Percentiles rank a stretch among this genome's conserved stretches.
phyloP scores from a whole-genome alignment of 1,139 yeast genomes.

The Taiozyma onychis region DNA sequence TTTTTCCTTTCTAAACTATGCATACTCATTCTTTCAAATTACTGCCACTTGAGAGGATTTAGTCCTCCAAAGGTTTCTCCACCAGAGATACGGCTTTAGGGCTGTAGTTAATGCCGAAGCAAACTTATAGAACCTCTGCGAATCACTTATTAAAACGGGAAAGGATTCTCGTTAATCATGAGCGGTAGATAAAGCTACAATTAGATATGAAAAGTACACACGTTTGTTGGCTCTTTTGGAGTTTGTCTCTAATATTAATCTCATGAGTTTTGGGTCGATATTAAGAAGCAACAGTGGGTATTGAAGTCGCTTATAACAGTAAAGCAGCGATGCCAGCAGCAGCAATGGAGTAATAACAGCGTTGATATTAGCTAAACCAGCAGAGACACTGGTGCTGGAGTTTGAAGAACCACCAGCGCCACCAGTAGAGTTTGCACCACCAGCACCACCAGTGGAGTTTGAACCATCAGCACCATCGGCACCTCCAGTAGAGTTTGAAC shows the following conservation, averaged over 20 bases:
- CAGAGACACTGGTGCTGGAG: slow-evolving; percentile 9
- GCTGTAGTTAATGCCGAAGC: no score
- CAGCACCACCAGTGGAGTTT: not conserved
- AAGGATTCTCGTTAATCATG: no score
- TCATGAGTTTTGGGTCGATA: not conserved
- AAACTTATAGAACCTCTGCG: no score
- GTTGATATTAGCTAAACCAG: slow-evolving; percentile 15
- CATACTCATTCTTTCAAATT: no score
- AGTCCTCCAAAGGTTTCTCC: no score
- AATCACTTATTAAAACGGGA: no score
- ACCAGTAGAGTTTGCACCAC: not conserved
- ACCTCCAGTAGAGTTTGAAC: not conserved
- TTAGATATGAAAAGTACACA: no score
- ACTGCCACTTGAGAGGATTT: no score
- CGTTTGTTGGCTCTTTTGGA: not conserved
- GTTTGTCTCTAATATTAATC: not conserved
- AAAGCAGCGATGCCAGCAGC: slow-evolving; percentile 20
- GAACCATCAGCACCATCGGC: not conserved
- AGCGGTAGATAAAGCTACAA: no score
- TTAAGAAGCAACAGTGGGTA: not conserved
- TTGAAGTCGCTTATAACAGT: slow-evolving; percentile 6
- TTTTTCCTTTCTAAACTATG: no score
- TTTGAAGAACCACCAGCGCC: not conserved
- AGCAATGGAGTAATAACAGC: slow-evolving; percentile 14
- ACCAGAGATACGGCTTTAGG: no score